These are phyloP conservation scores for Penicillium riverlandense DNA, from an alignment of 495 filamentous ascomycete genomes.

Conservation along the genomic window DNA sequence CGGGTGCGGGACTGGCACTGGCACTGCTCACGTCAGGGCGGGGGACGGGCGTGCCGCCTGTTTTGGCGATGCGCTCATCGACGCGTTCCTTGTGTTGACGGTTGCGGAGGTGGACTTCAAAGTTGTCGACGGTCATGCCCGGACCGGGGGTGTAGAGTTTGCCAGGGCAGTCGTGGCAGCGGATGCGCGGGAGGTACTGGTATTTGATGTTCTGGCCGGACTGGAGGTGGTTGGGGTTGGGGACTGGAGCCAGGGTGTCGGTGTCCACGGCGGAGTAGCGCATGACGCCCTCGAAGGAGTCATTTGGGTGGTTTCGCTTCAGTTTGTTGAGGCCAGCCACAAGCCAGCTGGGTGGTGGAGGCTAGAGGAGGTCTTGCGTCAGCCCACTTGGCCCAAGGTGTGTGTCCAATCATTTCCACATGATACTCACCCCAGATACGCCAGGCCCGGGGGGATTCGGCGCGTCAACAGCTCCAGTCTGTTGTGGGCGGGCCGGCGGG, in stretches of 20 bases:
- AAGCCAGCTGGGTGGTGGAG: constrained; percentile 79
- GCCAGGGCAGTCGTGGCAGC: constrained; percentile 85
- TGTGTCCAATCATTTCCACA: not conserved
- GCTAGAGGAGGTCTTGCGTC: constrained; percentile 35
- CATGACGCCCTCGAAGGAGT: constrained; percentile 83
- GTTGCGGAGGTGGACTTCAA: constrained; percentile 84
- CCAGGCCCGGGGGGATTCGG: constrained; percentile 48
- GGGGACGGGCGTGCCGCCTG: constrained; percentile 2
- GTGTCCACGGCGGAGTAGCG: constrained; percentile 70
- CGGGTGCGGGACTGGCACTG: constrained; percentile 10
- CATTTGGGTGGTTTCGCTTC: constrained; percentile 57
- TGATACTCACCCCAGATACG: constrained; percentile 50
- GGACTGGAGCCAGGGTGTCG: constrained; percentile 49
- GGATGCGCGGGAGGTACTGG: constrained; percentile 75
- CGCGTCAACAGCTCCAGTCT: constrained; percentile 59
- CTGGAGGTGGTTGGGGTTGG: constrained; percentile 40
- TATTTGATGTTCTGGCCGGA: constrained; percentile 51
- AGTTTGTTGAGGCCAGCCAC: constrained; percentile 54
- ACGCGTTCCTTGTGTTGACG: constrained; percentile 69
- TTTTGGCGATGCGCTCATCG: constrained; percentile 40
- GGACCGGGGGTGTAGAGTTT: constrained; percentile 89
- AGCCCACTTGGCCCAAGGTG: too few species aligned
- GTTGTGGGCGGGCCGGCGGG: constrained; percentile 32
- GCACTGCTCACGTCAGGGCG: constrained; percentile 5
- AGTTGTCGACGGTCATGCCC: constrained; percentile 75